Evolutionary conservation across 805 yeast species (phyloP).

Genomic region (Zygosaccharomyces rouxii): DNA sequence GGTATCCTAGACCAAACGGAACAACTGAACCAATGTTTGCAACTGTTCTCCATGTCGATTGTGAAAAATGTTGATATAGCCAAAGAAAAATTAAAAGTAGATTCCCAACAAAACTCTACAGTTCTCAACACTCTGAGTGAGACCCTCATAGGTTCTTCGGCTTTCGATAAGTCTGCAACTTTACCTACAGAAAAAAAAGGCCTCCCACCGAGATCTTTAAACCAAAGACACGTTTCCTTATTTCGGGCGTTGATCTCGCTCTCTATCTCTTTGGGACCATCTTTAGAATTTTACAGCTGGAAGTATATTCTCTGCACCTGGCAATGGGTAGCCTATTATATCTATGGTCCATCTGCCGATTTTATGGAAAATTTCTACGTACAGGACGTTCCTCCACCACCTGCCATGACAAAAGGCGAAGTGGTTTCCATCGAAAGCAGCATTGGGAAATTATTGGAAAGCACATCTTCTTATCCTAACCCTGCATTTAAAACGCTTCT

Average conservation of each 20-base stretch:
- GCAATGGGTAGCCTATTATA: slow-evolving; percentile 72
- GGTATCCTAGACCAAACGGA: slow-evolving; percentile 61
- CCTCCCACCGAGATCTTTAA: slow-evolving; percentile 44
- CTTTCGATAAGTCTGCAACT: neutral
- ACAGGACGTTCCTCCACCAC: slow-evolving; percentile 41
- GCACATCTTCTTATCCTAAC: slow-evolving; percentile 51
- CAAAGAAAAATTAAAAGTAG: slow-evolving; percentile 7
- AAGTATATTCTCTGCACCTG: slow-evolving; percentile 52
- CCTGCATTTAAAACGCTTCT: slow-evolving; percentile 48
- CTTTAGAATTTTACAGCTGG: slow-evolving; percentile 63
- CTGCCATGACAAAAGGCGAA: slow-evolving; percentile 45
- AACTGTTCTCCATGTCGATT: slow-evolving; percentile 44
- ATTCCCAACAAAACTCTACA: slow-evolving; percentile 7
- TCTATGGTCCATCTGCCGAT: slow-evolving; percentile 55
- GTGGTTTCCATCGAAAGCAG: slow-evolving; percentile 50
- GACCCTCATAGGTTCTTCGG: slow-evolving; percentile 15
- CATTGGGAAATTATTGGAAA: slow-evolving; percentile 56
- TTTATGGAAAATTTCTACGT: slow-evolving; percentile 33
- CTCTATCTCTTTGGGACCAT: slow-evolving; percentile 77
- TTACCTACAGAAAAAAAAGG: slow-evolving; percentile 12
- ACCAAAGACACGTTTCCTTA: slow-evolving; percentile 67
- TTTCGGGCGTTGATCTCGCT: slow-evolving; percentile 74
- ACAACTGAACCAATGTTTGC: slow-evolving; percentile 54
- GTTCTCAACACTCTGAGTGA: slow-evolving; percentile 25
- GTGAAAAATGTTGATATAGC: slow-evolving; percentile 47